Conservation (phyloP, 305 asterid species). For the Solanum hybrid region DNA sequence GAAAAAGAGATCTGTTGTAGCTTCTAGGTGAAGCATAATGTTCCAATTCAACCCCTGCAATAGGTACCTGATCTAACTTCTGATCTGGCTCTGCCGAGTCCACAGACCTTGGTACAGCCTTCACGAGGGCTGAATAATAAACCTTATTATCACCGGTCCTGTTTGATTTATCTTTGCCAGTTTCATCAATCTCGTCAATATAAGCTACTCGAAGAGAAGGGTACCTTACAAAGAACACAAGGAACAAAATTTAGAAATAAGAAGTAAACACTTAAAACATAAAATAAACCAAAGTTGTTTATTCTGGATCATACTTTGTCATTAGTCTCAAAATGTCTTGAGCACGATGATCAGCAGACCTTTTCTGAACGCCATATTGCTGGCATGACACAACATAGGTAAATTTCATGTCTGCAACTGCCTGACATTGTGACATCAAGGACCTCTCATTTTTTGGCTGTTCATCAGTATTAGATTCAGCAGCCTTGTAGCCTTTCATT, state of each 20-base stretch:
- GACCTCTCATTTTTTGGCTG: conserved; percentile 61
- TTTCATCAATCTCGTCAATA: conserved; percentile 85
- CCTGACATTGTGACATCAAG: conserved; percentile 75
- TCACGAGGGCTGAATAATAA: conserved; percentile 89
- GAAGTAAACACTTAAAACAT: conserved; percentile 3
- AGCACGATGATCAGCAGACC: conserved; percentile 80
- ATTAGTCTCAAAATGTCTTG: conserved; percentile 83
- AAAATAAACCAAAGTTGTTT: conserved; percentile 1
- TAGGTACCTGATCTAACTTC: conserved; percentile 80
- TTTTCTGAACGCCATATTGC: conserved; percentile 76
- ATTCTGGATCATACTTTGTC: conserved; percentile 55
- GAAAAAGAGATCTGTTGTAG: background rate
- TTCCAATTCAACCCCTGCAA: background rate
- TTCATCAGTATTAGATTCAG: conserved; percentile 56
- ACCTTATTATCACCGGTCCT: conserved; percentile 70
- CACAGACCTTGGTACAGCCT: conserved; percentile 87
- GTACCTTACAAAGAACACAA: conserved; percentile 55
- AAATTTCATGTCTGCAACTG: conserved; percentile 94
- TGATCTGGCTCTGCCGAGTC: conserved; percentile 88
- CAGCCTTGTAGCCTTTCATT: conserved; percentile 91
- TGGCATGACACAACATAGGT: conserved; percentile 96
- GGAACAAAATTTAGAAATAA: conserved; percentile 5
- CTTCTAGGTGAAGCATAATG: background rate
- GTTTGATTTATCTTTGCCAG: conserved; percentile 46
- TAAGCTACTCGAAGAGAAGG: conserved; percentile 97